Percentiles rank a stretch among this genome's conserved stretches.
These are phyloP conservation scores for Suillus tomentosus DNA, from an alignment of 768 basidiomycete genomes.

Conservation along the genomic window DNA sequence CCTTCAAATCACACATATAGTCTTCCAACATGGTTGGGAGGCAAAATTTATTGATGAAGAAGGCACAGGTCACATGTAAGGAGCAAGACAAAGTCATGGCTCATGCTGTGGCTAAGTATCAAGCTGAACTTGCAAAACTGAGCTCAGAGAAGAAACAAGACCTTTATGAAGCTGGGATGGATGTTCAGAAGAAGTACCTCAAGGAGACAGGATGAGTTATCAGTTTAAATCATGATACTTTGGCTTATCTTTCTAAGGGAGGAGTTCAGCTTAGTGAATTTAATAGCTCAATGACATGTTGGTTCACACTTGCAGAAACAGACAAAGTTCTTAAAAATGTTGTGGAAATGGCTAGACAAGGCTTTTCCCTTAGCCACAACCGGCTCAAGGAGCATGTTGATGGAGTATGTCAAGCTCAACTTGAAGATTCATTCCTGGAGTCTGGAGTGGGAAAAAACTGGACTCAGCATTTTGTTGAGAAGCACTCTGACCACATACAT, in stretches of 20 bases:
- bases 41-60: constrained; percentile 20
- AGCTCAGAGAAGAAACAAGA: not conserved
- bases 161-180: constrained; percentile 16
- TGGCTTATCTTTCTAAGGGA: constrained; percentile 18
- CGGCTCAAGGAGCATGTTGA: too few relatives aligned
- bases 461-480: too few relatives aligned
- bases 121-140: constrained; percentile 13
- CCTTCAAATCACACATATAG: not conserved
- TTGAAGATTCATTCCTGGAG: too few relatives aligned
- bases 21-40: constrained; percentile 6
- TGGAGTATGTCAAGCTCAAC: too few relatives aligned
- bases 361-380: too few relatives aligned
- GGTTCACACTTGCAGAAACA: constrained; percentile 31
- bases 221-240: constrained; percentile 13
- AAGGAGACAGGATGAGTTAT: constrained; percentile 13
- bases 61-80: constrained; percentile 17
- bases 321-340: too few relatives aligned
- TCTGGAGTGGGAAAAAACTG: too few relatives aligned
- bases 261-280: constrained; percentile 20
- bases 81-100: constrained; percentile 18
- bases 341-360: too few relatives aligned
- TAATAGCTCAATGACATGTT: constrained; percentile 23
- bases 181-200: constrained; percentile 18
- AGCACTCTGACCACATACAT: too few relatives aligned
- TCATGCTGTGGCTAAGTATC: constrained; percentile 14